These are phyloP conservation scores for Pichia insulana DNA, from an alignment of 805 yeast species.

Conservation along the genomic window DNA sequence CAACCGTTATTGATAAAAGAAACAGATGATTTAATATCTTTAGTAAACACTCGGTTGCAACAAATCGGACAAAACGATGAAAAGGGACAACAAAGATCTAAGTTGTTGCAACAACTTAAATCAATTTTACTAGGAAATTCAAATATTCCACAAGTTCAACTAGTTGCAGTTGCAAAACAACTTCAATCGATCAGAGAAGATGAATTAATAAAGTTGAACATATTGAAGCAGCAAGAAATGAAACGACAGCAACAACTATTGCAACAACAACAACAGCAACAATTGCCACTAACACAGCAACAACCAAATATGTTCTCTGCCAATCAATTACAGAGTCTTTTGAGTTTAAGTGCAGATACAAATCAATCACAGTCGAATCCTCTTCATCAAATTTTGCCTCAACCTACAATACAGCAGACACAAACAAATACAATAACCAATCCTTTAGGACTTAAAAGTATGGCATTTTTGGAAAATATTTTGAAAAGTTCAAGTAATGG, in stretches of 20 bases:
- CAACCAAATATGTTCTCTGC: slow-evolving; percentile 9
- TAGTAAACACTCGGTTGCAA: slow-evolving; percentile 33
- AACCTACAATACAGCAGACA: not conserved
- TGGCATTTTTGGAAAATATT: slow-evolving; percentile 16
- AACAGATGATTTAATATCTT: slow-evolving; percentile 31
- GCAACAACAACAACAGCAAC: slow-evolving; percentile 14
- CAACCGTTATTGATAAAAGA: slow-evolving; percentile 22
- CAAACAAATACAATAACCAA: slow-evolving; percentile 3
- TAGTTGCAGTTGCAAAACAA: slow-evolving; percentile 27
- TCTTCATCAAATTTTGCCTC: slow-evolving; percentile 1
- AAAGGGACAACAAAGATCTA: slow-evolving; percentile 35
- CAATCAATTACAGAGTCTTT: slow-evolving; percentile 12
- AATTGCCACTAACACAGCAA: not conserved
- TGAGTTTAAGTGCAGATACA: slow-evolving; percentile 6
- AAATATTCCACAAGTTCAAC: slow-evolving; percentile 22
- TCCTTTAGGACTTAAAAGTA: slow-evolving; percentile 13
- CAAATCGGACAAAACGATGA: slow-evolving; percentile 28
- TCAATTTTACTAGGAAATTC: slow-evolving; percentile 28
- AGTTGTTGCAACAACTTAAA: slow-evolving; percentile 37
- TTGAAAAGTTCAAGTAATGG: slow-evolving; percentile 9
- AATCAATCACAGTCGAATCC: not conserved
- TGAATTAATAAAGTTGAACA: slow-evolving; percentile 23
- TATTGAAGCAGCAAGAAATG: slow-evolving; percentile 17
- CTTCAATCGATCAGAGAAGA: slow-evolving; percentile 27
- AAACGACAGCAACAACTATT: slow-evolving; percentile 16